phyloP scores from a whole-genome alignment of 768 basidiomycete genomes.

The Amanita pallidorosea region DNA sequence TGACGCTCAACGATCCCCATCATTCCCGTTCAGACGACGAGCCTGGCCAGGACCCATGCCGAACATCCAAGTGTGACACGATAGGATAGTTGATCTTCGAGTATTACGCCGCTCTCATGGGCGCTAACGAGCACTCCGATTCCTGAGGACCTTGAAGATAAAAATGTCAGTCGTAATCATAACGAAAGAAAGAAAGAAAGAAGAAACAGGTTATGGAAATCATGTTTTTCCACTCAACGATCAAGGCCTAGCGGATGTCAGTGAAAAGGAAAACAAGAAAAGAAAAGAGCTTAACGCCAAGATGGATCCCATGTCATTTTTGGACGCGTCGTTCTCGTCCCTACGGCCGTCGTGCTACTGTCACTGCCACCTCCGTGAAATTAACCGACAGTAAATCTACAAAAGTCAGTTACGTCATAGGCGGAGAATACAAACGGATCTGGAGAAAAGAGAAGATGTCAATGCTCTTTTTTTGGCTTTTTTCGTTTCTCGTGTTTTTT shows the following conservation, averaged over 20 bases:
- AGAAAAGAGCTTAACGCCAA: too few species aligned
- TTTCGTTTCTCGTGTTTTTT: background rate
- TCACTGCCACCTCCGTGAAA: background rate
- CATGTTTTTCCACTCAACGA: too few species aligned
- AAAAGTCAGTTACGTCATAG: background rate
- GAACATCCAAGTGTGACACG: background rate
- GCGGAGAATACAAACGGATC: background rate
- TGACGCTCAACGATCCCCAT: too few species aligned
- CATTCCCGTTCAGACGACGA: background rate
- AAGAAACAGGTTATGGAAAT: too few species aligned
- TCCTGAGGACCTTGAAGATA: too few species aligned
- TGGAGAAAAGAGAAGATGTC: background rate
- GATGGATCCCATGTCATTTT: too few species aligned
- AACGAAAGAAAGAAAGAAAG: too few species aligned
- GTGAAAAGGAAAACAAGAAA: too few species aligned
- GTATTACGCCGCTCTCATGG: background rate
- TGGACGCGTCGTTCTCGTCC: background rate
- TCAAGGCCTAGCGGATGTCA: too few species aligned
- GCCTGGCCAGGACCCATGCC: background rate
- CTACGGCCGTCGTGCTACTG: too few species aligned
- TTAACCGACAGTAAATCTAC: background rate
- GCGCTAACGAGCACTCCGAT: background rate
- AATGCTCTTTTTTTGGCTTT: too few species aligned
- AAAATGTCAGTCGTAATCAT: too few species aligned
- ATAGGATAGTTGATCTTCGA: background rate